Conservation (phyloP, 306 rosid species). For the Vigna radiata region DNA sequence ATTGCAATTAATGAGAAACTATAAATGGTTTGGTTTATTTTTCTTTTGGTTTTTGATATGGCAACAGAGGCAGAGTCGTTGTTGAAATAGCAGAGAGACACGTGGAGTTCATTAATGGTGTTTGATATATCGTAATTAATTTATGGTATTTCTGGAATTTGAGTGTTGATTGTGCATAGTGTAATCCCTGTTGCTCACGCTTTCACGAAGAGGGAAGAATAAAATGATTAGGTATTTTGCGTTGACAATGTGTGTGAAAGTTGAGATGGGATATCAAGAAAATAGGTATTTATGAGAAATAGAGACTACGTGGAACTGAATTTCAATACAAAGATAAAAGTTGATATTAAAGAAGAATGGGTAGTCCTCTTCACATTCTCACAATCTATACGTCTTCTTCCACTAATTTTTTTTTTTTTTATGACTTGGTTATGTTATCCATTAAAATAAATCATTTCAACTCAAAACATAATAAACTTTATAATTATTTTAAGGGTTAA, state of each 20-base stretch:
- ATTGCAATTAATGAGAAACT: not conserved
- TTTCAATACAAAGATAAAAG: not conserved
- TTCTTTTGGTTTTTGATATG: not conserved
- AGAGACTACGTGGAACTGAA: conserved; percentile 27
- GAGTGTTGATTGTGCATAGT: not conserved
- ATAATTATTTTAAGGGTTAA: no score
- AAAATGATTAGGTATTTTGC: conserved; percentile 8
- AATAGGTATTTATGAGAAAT: not conserved
- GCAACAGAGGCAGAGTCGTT: not conserved
- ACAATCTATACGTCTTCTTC: not conserved
- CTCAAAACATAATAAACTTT: no score
- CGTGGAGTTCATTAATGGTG: not conserved
- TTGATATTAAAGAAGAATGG: conserved; percentile 4
- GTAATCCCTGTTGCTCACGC: not conserved
- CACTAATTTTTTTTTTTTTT: no score
- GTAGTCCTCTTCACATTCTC: conserved; percentile 3
- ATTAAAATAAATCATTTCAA: no score
- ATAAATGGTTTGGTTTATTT: no score
- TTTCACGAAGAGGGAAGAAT: not conserved
- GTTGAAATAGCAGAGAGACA: not conserved
- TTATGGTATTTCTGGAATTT: not conserved
- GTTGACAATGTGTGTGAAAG: conserved; percentile 4
- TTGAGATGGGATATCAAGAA: not conserved
- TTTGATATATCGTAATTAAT: not conserved
- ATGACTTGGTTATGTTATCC: no score